Base-by-base conservation (phyloP, 768 basidiomycete species). In the Coprinellus micaceus region DNA sequence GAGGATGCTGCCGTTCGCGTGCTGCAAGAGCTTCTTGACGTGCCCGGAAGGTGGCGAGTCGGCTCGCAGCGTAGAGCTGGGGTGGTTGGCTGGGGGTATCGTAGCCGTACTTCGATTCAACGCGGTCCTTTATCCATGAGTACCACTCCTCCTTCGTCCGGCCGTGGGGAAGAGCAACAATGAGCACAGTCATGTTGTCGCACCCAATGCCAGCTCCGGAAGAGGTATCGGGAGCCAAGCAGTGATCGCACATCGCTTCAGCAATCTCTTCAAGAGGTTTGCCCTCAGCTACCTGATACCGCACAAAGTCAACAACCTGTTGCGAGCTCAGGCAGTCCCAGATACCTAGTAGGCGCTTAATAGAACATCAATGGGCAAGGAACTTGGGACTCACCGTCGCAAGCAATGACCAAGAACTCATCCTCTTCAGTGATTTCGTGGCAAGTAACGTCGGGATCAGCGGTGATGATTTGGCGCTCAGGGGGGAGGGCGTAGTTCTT, bases 311-410 rank as follows among this genome's bases (percentile, higher is more conserved):
- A 58, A 98, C 79, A 43, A 89, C 91, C 68, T 97, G 90, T 62
- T 99, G 97, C 7, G 94, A 96, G 3, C 82, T 83, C 37, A 99
- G 71, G 67, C 97, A 98, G 70, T 99, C 97, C 97, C 97, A 99
- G 65, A 98, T 99, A 58, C 96, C 95, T 96, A 58, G n/a, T 33
- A 45, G 37, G 47, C 40, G n/a, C 56, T 60, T 30, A 39, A 41
- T 59, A 58, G 57, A 21, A 37, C 37, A 12, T 26, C 37, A 44
- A 40, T 11, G 25, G 37, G 41, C 21, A 57, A 30, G 24, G n/a
- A 52, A 24, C n/a, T n/a, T 21, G 5, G 15, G 22, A 58, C 59
- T 50, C 17, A 96, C 95, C 97, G 70, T 99, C 97, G 70, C 97
- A 99, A 26, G 97, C 97, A 48, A 99, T 66, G n/a, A 99, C 83